These are phyloP conservation scores for Lycium barbarum DNA, from an alignment of 257 asterid genomes.

Conservation along the genomic window DNA sequence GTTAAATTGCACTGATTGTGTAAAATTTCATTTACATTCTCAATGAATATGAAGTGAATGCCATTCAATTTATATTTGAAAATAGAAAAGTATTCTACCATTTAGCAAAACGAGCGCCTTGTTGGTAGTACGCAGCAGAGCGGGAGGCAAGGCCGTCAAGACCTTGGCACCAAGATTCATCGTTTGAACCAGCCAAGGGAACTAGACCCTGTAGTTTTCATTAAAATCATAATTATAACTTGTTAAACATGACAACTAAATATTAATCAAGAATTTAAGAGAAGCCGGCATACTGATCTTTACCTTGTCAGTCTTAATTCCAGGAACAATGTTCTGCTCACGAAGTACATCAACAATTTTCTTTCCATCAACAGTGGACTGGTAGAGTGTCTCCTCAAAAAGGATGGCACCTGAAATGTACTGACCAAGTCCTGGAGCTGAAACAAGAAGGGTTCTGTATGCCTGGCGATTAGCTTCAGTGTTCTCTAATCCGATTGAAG, in stretches of 20 bases:
- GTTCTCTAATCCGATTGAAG: slow-evolving; percentile 74
- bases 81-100: slow-evolving; percentile 43
- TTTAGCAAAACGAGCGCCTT: slow-evolving; percentile 80
- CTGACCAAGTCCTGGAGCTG: slow-evolving; percentile 71
- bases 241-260: background rate
- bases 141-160: slow-evolving; percentile 85
- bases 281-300: background rate
- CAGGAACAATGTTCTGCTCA: slow-evolving; percentile 72
- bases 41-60: background rate
- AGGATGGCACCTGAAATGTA: slow-evolving; percentile 76
- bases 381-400: slow-evolving; percentile 76
- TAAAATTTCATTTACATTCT: background rate
- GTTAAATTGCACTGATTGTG: background rate
- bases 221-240: background rate
- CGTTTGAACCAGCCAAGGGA: slow-evolving; percentile 74
- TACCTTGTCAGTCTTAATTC: slow-evolving; percentile 73
- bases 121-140: slow-evolving; percentile 82
- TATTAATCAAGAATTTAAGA: background rate
- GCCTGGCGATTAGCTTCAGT: slow-evolving; percentile 80
- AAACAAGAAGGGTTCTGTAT: slow-evolving; percentile 67
- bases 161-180: slow-evolving; percentile 92
- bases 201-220: slow-evolving; percentile 64
- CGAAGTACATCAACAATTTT: slow-evolving; percentile 70
- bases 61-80: background rate
- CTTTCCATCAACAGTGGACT: slow-evolving; percentile 75